phyloP scores from a whole-genome alignment of 371 early-diverging fungal species.

The Rhizopus delemar region DNA sequence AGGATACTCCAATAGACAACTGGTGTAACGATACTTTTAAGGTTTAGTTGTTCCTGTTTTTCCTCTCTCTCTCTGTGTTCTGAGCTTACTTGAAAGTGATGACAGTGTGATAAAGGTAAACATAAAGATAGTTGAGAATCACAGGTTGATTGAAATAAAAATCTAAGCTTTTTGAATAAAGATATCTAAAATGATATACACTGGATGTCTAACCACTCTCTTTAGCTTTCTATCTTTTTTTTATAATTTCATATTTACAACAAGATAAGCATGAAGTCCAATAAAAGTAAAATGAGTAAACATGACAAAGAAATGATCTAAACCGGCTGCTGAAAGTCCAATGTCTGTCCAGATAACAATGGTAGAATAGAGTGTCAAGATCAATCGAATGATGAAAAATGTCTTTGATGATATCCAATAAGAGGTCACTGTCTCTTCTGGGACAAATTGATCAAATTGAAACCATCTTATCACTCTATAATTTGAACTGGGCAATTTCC shows the following conservation, averaged over 20 bases:
- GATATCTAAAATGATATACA: constrained; percentile 37
- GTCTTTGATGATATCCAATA: constrained; percentile 47
- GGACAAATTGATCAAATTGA: constrained; percentile 52
- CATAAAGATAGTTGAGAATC: constrained; percentile 45
- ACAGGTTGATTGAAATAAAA: constrained; percentile 39
- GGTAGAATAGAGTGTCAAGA: constrained; percentile 39
- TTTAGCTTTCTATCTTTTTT: not conserved
- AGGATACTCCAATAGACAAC: constrained; percentile 57
- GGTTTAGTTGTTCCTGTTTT: not conserved
- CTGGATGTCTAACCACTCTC: constrained; percentile 15
- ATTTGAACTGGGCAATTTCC: constrained; percentile 24
- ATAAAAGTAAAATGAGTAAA: constrained; percentile 58
- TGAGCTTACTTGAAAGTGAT: constrained; percentile 47
- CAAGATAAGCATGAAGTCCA: constrained; percentile 53
- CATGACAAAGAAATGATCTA: constrained; percentile 37
- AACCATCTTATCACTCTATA: constrained; percentile 46
- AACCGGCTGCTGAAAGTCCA: constrained; percentile 27
- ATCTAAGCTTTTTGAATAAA: constrained; percentile 22
- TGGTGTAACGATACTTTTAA: constrained; percentile 53
- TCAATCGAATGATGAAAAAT: constrained; percentile 46
- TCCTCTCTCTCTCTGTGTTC: not conserved
- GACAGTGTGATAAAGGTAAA: constrained; percentile 46
- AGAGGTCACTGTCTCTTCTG: constrained; percentile 58
- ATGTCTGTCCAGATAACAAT: constrained; percentile 46
- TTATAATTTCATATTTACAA: constrained; percentile 33